Conservation (phyloP, 768 basidiomycete species). For the Psilocybe tampanensis region DNA sequence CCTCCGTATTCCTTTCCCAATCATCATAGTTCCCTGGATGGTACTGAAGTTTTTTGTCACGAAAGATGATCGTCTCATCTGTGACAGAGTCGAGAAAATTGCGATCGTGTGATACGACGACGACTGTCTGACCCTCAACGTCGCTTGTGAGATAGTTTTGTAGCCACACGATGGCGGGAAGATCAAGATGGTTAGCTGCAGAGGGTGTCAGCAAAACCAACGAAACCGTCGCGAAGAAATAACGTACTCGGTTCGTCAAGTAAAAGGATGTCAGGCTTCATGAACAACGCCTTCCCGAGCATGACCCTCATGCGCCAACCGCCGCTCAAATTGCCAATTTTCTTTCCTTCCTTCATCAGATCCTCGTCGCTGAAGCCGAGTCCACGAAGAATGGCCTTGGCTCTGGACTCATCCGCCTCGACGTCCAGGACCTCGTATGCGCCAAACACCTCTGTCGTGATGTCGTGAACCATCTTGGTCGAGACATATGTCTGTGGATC, state of each 20-base stretch:
- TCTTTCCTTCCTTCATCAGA: slow-evolving; percentile 30
- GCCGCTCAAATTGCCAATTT: slow-evolving; percentile 54
- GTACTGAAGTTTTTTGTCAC: slow-evolving; percentile 51
- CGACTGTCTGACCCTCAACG: slow-evolving; percentile 46
- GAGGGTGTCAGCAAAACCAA: neutral
- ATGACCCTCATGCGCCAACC: slow-evolving; percentile 67
- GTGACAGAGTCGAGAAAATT: slow-evolving; percentile 61
- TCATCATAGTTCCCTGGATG: slow-evolving; percentile 59
- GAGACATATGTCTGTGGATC: slow-evolving; percentile 32
- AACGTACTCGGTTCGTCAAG: slow-evolving; percentile 55
- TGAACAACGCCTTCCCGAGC: slow-evolving; percentile 59
- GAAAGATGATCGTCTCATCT: slow-evolving; percentile 63
- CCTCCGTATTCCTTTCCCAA: slow-evolving; percentile 47
- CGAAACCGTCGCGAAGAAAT: neutral
- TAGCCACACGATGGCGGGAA: slow-evolving; percentile 55
- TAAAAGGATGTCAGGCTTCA: slow-evolving; percentile 57
- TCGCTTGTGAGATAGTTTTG: slow-evolving; percentile 49
- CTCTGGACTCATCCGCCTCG: slow-evolving; percentile 46
- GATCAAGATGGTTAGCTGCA: slow-evolving; percentile 51
- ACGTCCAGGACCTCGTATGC: slow-evolving; percentile 36
- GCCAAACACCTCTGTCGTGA: slow-evolving; percentile 27
- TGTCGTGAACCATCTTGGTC: slow-evolving; percentile 23
- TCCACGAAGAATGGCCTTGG: slow-evolving; percentile 54
- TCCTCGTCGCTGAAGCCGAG: slow-evolving; percentile 55
- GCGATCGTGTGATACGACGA: slow-evolving; percentile 69